Conservation (phyloP, 1,284 basidiomycete genomes). For the Garcileccinum viscosum region DNA sequence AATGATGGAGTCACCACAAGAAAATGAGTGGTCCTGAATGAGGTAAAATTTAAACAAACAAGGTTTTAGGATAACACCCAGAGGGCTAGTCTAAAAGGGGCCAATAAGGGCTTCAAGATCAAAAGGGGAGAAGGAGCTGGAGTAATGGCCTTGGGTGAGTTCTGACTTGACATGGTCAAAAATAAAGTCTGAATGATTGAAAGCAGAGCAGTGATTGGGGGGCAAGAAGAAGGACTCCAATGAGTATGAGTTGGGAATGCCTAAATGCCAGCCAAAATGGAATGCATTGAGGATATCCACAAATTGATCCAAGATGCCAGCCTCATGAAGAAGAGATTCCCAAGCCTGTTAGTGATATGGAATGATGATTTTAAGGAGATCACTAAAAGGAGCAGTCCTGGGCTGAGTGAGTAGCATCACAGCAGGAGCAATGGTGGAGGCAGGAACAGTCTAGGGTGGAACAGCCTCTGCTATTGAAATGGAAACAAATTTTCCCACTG, state of each 20-base stretch:
- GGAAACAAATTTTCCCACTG: not conserved
- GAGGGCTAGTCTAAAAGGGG: slow-evolving; percentile 24
- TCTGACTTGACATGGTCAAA: slow-evolving; percentile 3
- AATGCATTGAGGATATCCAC: slow-evolving; percentile 19
- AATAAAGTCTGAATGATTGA: slow-evolving; percentile 5
- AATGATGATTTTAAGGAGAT: slow-evolving; percentile 6
- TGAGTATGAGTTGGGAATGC: not conserved
- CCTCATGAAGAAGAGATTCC: not conserved
- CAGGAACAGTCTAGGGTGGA: not conserved
- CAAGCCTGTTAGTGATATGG: slow-evolving; percentile 16
- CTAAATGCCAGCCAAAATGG: slow-evolving; percentile 23
- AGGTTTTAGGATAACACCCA: slow-evolving; percentile 31
- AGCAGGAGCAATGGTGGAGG: not conserved
- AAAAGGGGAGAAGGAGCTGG: slow-evolving; percentile 2
- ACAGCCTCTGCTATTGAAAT: not conserved
- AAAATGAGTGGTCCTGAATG: slow-evolving; percentile 32
- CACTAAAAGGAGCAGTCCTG: not conserved
- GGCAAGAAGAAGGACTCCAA: not conserved
- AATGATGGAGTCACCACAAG: not conserved
- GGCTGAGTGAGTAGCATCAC: not conserved
- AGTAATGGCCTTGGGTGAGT: not conserved
- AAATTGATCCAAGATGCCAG: slow-evolving; percentile 2
- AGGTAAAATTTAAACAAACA: slow-evolving; percentile 17
- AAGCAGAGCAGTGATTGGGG: slow-evolving; percentile 20
- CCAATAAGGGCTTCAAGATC: slow-evolving; percentile 20